These are phyloP conservation scores for Citeromyces hawaiiensis DNA, from an alignment of 1,139 yeast species.

Conservation along the genomic window DNA sequence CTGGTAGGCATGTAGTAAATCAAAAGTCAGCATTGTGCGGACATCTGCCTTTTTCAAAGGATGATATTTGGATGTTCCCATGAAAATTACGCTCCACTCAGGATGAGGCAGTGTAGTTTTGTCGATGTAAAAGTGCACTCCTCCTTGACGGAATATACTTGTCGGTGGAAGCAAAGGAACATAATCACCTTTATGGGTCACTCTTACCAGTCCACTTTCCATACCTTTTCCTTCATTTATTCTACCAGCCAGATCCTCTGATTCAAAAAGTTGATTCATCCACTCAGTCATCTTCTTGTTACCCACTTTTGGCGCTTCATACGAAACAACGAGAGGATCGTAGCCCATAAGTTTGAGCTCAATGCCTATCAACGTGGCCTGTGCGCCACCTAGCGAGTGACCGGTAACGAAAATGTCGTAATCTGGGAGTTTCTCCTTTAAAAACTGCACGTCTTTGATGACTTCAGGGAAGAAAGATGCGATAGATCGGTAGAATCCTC, in stretches of 20 bases:
- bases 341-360: constrained; percentile 41
- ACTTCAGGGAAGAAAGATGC: constrained; percentile 24
- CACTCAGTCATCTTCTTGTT: constrained; percentile 33
- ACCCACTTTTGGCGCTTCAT: constrained; percentile 52
- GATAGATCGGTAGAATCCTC: constrained; percentile 35
- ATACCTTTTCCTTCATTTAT: constrained; percentile 12
- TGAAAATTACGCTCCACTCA: constrained; percentile 3
- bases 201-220: constrained; percentile 27
- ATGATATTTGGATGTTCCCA: constrained; percentile 4
- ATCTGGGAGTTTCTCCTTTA: constrained; percentile 23
- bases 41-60: neutral
- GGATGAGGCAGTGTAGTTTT: constrained; percentile 32
- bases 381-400: constrained; percentile 65
- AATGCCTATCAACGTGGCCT: constrained; percentile 45
- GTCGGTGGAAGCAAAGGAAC: constrained; percentile 49
- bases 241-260: constrained; percentile 10
- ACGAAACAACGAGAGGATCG: constrained; percentile 39
- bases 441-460: constrained; percentile 21
- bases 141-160: constrained; percentile 28
- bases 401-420: constrained; percentile 45
- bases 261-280: constrained; percentile 33
- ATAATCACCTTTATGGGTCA: constrained; percentile 40
- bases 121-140: constrained; percentile 32
- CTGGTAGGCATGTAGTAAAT: neutral
- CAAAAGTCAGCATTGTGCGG: neutral